phyloP scores from a whole-genome alignment of 352 stramenopile species.

The Phytophthora foliorum region DNA sequence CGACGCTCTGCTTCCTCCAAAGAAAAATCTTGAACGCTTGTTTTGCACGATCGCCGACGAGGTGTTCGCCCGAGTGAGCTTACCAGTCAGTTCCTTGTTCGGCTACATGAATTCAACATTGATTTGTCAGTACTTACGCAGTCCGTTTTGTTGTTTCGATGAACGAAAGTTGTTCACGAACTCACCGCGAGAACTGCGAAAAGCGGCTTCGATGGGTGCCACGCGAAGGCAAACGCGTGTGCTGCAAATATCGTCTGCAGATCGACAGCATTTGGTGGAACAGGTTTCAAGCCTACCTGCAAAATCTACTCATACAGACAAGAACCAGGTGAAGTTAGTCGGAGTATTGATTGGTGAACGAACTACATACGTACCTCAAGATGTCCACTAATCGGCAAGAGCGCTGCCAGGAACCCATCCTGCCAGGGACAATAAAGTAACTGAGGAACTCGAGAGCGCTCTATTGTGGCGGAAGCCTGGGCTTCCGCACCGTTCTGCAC shows the following conservation, averaged over 20 bases:
- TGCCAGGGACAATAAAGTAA: slow-evolving; percentile 45
- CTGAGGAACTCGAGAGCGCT: slow-evolving; percentile 44
- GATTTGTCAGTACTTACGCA: not conserved
- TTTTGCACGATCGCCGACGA: slow-evolving; percentile 50
- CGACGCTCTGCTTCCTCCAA: slow-evolving; percentile 56
- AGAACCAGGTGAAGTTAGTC: not conserved
- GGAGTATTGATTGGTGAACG: not conserved
- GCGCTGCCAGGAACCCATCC: slow-evolving; percentile 50
- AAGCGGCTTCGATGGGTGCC: slow-evolving; percentile 56
- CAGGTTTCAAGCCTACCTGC: slow-evolving; percentile 72
- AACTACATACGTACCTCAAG: slow-evolving; percentile 51
- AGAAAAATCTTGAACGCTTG: slow-evolving; percentile 73
- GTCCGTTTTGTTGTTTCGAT: not conserved
- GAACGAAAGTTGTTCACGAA: not conserved
- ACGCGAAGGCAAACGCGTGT: slow-evolving; percentile 71
- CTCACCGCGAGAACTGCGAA: slow-evolving; percentile 69
- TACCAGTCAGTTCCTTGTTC: slow-evolving; percentile 49
- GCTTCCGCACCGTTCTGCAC: slow-evolving; percentile 54
- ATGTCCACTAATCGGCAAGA: slow-evolving; percentile 60
- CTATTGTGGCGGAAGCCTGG: slow-evolving; percentile 40
- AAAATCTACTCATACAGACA: slow-evolving; percentile 49
- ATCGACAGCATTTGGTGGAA: slow-evolving; percentile 71
- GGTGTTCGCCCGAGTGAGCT: slow-evolving; percentile 45
- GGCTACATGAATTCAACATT: slow-evolving; percentile 39
- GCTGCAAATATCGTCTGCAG: slow-evolving; percentile 68